Evolutionary conservation across 1,284 basidiomycete species (phyloP).

Genomic region (Melampsora medusae): DNA sequence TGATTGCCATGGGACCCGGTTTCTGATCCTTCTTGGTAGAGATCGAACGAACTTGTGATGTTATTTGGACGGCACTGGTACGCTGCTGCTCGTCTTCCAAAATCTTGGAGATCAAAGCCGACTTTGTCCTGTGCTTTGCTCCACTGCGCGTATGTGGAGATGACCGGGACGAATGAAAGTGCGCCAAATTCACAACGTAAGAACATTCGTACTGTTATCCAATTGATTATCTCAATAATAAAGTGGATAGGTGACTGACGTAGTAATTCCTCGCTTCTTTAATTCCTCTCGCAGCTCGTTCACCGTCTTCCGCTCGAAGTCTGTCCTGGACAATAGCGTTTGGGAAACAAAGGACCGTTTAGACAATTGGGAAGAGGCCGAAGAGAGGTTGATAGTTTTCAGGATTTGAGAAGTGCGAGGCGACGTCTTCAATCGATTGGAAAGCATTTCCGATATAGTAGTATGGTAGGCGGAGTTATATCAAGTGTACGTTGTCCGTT

Average conservation of each 20-base stretch:
- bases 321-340: slow-evolving; percentile 24
- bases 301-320: slow-evolving; percentile 17
- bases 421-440: too few species aligned
- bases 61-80: not conserved
- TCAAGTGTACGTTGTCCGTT: too few species aligned
- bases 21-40: slow-evolving; percentile 4
- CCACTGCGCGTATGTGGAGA: slow-evolving; percentile 11
- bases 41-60: not conserved
- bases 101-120: slow-evolving; percentile 28
- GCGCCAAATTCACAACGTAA: too few species aligned
- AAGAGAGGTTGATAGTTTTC: too few species aligned
- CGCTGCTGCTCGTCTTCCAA: slow-evolving; percentile 21
- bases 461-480: too few species aligned
- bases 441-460: too few species aligned
- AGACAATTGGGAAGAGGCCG: too few species aligned
- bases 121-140: slow-evolving; percentile 20
- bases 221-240: not conserved
- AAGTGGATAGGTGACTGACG: slow-evolving; percentile 7
- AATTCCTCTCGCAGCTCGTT: slow-evolving; percentile 25
- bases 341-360: slow-evolving; percentile 23
- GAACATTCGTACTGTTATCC: too few species aligned
- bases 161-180: not conserved
- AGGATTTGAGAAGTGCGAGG: too few species aligned
- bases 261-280: slow-evolving; percentile 20
- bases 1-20: too few species aligned